A percentile compares a stretch with the other conserved stretches of the same genome.
Evolutionary conservation across 257 asterid genomes (phyloP).

Genomic region (Verbascum thapsus): DNA sequence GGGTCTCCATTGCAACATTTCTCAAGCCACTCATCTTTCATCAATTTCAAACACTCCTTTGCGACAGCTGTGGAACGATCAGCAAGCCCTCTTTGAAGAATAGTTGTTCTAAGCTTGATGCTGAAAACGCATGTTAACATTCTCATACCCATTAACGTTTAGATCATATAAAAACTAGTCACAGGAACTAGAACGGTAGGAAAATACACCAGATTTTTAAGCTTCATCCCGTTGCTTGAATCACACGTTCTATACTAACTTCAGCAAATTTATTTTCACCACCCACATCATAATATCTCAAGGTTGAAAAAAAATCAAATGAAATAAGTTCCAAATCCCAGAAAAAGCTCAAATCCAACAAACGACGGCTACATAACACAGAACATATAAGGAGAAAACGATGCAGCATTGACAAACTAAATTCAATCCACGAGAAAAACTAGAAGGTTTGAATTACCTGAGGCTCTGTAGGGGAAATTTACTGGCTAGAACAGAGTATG

Average conservation of each 20-base stretch:
- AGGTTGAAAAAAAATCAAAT: background rate
- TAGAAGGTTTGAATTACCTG: constrained; percentile 51
- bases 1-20: constrained; percentile 81
- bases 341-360: background rate
- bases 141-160: constrained; percentile 22
- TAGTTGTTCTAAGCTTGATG: constrained; percentile 80
- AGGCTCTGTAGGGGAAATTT: constrained; percentile 91
- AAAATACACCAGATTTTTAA: constrained; percentile 4
- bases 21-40: constrained; percentile 92
- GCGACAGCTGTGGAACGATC: constrained; percentile 81
- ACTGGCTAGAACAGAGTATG: constrained; percentile 71
- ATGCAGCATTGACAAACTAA: background rate
- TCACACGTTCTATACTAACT: background rate
- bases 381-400: background rate
- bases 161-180: background rate
- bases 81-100: constrained; percentile 91
- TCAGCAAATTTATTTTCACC: background rate
- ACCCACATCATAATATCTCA: background rate
- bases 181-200: constrained; percentile 2
- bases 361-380: constrained; percentile 1
- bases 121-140: constrained; percentile 44
- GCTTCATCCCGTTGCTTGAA: constrained; percentile 9
- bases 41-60: constrained; percentile 77
- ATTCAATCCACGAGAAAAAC: background rate
- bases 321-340: background rate